Evolutionary conservation across 345 rosid genomes (phyloP).

Genomic region (Acer negundo): DNA sequence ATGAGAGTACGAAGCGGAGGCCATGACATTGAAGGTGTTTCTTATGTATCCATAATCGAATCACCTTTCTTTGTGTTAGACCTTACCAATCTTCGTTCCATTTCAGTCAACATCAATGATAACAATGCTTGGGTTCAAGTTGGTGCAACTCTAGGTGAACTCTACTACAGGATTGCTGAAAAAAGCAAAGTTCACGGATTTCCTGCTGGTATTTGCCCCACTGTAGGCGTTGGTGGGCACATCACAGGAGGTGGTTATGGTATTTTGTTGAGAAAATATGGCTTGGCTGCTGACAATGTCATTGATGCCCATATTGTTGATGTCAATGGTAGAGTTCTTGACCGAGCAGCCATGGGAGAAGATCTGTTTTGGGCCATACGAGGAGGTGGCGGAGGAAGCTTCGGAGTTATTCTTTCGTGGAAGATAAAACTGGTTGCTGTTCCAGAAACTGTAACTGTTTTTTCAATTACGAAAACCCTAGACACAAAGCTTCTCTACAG

Average conservation of each 20-base stretch:
- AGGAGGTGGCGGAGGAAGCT: neutral
- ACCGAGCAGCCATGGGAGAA: neutral
- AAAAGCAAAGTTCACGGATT: neutral
- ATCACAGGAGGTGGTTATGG: slow-evolving; percentile 3
- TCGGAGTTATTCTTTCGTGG: neutral
- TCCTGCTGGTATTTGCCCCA: neutral
- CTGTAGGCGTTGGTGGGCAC: neutral
- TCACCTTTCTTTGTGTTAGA: neutral
- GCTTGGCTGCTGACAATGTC: neutral
- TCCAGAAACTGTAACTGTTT: neutral
- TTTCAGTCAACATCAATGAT: neutral
- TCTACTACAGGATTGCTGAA: neutral
- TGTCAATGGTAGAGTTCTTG: neutral
- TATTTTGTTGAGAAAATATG: neutral
- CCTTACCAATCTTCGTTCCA: neutral
- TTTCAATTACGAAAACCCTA: neutral
- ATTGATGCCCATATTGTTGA: neutral
- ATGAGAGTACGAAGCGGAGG: neutral
- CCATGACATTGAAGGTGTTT: slow-evolving; percentile 1
- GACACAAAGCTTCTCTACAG: neutral
- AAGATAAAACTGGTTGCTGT: neutral
- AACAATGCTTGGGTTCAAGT: neutral
- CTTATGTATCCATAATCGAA: neutral
- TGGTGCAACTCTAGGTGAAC: neutral
- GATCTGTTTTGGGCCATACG: slow-evolving; percentile 1